phyloP scores from a whole-genome alignment of 331 rosid species.

The Spiraea crenata region DNA sequence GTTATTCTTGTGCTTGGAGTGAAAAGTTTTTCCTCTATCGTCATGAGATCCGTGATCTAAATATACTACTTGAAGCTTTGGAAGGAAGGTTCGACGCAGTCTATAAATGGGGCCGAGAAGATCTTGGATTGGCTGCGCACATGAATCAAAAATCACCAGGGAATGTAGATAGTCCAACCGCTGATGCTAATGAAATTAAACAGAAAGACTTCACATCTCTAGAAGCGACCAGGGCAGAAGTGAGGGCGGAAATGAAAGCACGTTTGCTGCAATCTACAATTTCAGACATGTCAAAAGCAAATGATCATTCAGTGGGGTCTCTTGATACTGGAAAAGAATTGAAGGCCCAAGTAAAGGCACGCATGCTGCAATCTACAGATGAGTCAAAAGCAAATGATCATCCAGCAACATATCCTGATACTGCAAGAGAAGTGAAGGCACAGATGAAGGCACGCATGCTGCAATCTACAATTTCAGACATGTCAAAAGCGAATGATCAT shows the following conservation, averaged over 20 bases:
- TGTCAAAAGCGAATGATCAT: constrained; percentile 17
- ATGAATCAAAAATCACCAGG: constrained; percentile 30
- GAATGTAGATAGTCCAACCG: constrained; percentile 1
- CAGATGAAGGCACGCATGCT: constrained; percentile 24
- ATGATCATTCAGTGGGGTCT: constrained; percentile 7
- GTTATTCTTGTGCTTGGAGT: constrained; percentile 67
- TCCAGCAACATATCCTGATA: background rate
- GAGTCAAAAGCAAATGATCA: constrained; percentile 20
- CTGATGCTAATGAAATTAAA: constrained; percentile 11
- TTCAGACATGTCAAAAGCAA: constrained; percentile 15
- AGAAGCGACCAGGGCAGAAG: constrained; percentile 32
- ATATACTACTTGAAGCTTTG: constrained; percentile 72
- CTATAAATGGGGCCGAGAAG: constrained; percentile 62
- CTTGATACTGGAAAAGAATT: constrained; percentile 19
- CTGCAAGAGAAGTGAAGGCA: constrained; percentile 2
- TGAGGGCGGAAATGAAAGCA: constrained; percentile 12
- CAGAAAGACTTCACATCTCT: constrained; percentile 18
- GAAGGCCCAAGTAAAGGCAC: constrained; percentile 13
- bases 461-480: constrained; percentile 21
- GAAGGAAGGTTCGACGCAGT: constrained; percentile 63
- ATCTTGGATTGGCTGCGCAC: constrained; percentile 48
- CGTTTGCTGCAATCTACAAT: constrained; percentile 23
- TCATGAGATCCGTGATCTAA: constrained; percentile 53
- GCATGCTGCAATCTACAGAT: constrained; percentile 24
- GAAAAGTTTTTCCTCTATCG: constrained; percentile 49